Base-by-base conservation (phyloP, 805 yeast genomes). In the Yamadazyma sp. region DNA sequence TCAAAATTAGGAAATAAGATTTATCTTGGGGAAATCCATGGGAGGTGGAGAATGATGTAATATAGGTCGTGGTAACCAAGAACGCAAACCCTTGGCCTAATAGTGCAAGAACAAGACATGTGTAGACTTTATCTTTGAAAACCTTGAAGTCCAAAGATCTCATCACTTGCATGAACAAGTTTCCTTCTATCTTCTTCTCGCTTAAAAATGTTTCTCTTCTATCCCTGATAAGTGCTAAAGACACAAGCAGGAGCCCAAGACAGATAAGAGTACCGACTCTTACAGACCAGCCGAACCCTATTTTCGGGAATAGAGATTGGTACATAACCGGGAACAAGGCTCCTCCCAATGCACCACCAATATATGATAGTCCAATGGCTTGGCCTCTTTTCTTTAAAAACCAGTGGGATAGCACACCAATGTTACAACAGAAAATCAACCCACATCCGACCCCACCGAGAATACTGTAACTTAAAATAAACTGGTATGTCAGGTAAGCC, bases 321-420 rank as follows among this genome's bases (percentile, higher is more conserved):
- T 57, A 55, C 48, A 59, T 51, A 13, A 59, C 41, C 6, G 66
- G 66, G 29, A 50, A 50, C 6, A 52, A 35, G 5, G 57, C 50
- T 2, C 66, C 66, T 2, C 64, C 64, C 14, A 59, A 34, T 2
- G 64, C 62, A 4, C 66, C 64, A 11, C 65, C 64, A 22, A 56
- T 49, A 34, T 59, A 56, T 1, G 56, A 53, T 1, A 47, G 12
- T 1, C 66, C 64, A 32, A 56, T 50, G n/a, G 59, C 61, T 35
- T 44, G 42, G 3, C 55, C 62, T 33, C 62, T 34, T 25, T 42
- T 48, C 20, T 37, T 44, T 14, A 46, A 42, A 3, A 26, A 34
- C 37, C 37, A 34, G 32, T 34, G 37, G 9, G 37, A 34, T 4
- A 34, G 14, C 11, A 34, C 37, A 5, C 50, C 49, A 3, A 57